Evolutionary conservation across 257 asterid genomes (phyloP), one percentile per base, ranked within the genome.

Genomic region (Solanum pimpinellifolium): DNA sequence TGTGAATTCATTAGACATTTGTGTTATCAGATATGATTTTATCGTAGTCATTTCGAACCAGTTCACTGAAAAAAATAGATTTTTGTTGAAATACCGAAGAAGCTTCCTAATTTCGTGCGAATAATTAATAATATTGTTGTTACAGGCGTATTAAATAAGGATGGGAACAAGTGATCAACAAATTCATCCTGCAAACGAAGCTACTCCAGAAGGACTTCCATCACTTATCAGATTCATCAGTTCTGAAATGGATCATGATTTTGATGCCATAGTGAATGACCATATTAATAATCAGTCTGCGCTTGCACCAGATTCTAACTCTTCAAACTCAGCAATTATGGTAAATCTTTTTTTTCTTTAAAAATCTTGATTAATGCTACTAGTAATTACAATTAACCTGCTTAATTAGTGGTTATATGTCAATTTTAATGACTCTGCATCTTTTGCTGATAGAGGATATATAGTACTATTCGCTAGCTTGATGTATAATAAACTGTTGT

Each of bases 171-270:
- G 74, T 12, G 81, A 82, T 11, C 83, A 81, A 46, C 86, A 42
- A 49, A 83, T 86, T 41, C 49, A 69, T 46, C 47, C 77, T 60
- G 88, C 47, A 47, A 69, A 75, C 10, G 89, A 86, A 68, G 90
- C 72, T 16, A 44, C 87, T 20, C 13, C 83, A 13, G 90, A 90
- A 66, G 89, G 65, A 68, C 85, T 92, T 83, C 98, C 97, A 56
- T 81, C 93, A 1, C 90, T 93, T 77, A 91, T 95, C 88, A 88
- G 89, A 89, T 87, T 91, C 25, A 94, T 94, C 15, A 62, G 88
- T 65, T 88, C 89, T 20, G 87, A 92, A 69, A 92, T 92, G 84
- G 93, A 92, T 4, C 82, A 89, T n/a, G 98, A 95, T 66, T 93
- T 93, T 62, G 97, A 93, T 35, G 86, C 86, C n/a, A 46, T 87